phyloP scores from a whole-genome alignment of 306 rosid genomes.

The Quercus dentata region DNA sequence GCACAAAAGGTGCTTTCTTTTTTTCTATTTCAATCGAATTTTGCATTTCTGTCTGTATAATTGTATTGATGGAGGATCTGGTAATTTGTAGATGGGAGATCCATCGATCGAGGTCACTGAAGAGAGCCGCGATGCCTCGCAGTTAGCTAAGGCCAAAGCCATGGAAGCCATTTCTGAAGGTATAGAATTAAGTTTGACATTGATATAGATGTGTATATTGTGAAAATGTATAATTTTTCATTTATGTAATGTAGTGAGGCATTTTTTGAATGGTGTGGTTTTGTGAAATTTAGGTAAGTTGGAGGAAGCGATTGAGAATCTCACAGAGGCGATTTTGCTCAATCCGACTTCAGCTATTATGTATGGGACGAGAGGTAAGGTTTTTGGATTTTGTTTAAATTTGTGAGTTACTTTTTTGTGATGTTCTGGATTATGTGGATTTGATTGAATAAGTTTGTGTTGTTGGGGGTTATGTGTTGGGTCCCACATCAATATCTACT shows the following conservation, averaged over 20 bases:
- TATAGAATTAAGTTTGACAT: background rate
- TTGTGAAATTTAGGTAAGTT: constrained; percentile 50
- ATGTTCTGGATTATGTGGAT: background rate
- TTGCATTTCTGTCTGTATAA: background rate
- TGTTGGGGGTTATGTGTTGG: constrained; percentile 2
- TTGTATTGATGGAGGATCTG: background rate
- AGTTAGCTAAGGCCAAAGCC: constrained; percentile 62
- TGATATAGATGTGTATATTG: background rate
- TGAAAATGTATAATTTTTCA: background rate
- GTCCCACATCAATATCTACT: background rate
- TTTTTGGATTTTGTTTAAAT: background rate
- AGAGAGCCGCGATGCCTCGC: constrained; percentile 76
- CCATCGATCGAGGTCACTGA: constrained; percentile 66
- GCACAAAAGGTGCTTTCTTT: constrained; percentile 61
- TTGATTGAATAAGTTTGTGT: background rate
- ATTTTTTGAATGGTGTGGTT: background rate
- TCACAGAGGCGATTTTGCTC: constrained; percentile 74
- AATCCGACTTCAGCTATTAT: constrained; percentile 87
- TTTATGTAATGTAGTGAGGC: background rate
- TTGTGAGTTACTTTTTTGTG: background rate
- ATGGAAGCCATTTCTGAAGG: constrained; percentile 83
- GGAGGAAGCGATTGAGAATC: constrained; percentile 69
- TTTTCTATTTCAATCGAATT: background rate
- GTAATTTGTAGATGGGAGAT: constrained; percentile 75
- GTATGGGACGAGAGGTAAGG: constrained; percentile 80